Evolutionary conservation across 495 filamentous ascomycete species (phyloP), one percentile per base, ranked within the genome.

Genomic region (Xylaria scruposa): DNA sequence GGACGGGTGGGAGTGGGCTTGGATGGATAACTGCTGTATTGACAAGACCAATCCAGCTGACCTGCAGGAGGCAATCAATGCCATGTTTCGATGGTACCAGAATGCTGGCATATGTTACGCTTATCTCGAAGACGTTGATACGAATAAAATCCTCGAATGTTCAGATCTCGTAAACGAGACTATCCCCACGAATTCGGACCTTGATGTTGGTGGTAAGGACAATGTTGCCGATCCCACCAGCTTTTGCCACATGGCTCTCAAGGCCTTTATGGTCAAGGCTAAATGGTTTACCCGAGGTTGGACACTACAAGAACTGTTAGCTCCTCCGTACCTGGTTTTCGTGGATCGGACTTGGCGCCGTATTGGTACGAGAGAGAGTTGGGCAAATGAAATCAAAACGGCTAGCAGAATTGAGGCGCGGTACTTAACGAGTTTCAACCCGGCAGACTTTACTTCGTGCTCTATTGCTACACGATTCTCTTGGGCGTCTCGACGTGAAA

Each of bases 51-150:
- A 74, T 60, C 70, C 71, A n/a, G 71, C 72, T 0, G 81, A 84
- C 24, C 66, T 82, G 0, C 58, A 60, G 12, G 77, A 81, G 58
- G 74, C 81, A 2, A 84, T 85, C 75, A 84, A 82, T 68, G 82
- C 81, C 26, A 84, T 84, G 81, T 83, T 77, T 49, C 66, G 60
- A 19, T 83, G 77, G 78, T 85, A 85, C 62, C 49, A 73, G 49
- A 53, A 78, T 0, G 65, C 81, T 7, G 26, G 0, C 0, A 12
- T 76, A 3, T 83, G 82, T 72, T 84, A 80, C 21, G 79, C 73
- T 21, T 81, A 80, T 68, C 76, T 83, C 4, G 26, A 59, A 13
- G 77, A 78, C 31, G 68, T 77, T 0, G 33, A 63, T 42, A 29
- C 15, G 33, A 42, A 12, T 13, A 42, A 42, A 42, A 10, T 42